Conservation (phyloP, 805 yeast species). For the Brettanomyces nanus region DNA sequence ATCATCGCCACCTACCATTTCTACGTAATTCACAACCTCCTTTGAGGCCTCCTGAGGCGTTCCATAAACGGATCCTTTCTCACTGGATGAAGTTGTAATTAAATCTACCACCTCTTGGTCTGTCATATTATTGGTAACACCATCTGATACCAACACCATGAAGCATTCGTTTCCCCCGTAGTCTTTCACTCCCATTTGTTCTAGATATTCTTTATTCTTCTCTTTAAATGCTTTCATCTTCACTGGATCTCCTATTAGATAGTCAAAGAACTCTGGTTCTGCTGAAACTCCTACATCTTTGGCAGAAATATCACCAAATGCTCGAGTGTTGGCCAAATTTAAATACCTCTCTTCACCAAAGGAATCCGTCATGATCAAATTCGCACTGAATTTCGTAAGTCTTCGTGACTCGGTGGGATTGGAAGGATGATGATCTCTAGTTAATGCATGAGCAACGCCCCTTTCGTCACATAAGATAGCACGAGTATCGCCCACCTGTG, state of each 20-base stretch:
- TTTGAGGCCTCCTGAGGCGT: constrained; percentile 81
- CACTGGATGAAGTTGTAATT: constrained; percentile 57
- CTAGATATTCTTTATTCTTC: constrained; percentile 14
- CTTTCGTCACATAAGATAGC: constrained; percentile 75
- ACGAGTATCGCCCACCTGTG: constrained; percentile 91
- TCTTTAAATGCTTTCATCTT: constrained; percentile 27
- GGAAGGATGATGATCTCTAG: constrained; percentile 80
- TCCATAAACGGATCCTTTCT: constrained; percentile 63
- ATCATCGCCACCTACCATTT: constrained; percentile 85
- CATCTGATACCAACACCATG: constrained; percentile 77
- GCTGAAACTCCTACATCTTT: constrained; percentile 82
- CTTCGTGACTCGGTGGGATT: constrained; percentile 72
- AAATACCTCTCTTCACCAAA: constrained; percentile 85
- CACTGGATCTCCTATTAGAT: constrained; percentile 53
- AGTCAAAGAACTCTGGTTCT: constrained; percentile 80
- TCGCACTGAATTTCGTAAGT: constrained; percentile 53
- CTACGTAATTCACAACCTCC: constrained; percentile 77
- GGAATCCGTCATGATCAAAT: constrained; percentile 71
- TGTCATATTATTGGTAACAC: constrained; percentile 68
- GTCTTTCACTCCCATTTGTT: constrained; percentile 20
- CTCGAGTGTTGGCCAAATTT: constrained; percentile 81
- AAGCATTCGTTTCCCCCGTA: constrained; percentile 86
- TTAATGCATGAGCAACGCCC: constrained; percentile 74
- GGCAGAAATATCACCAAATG: constrained; percentile 83
- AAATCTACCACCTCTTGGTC: constrained; percentile 93